phyloP scores from a whole-genome alignment of 768 basidiomycete species.

The Amanita subjunquillea region DNA sequence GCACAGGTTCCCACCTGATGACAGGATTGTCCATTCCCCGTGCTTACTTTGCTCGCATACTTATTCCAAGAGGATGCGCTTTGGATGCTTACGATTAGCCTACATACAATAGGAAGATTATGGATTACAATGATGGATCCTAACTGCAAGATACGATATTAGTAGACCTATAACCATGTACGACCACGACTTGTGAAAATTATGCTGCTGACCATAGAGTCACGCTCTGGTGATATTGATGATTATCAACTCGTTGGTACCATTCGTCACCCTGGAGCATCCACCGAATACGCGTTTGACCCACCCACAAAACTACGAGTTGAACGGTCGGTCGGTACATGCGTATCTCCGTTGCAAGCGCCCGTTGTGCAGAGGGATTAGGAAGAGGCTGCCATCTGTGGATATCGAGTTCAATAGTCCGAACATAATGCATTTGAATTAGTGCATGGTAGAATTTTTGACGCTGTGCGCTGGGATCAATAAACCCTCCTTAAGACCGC shows the following conservation, averaged over 20 bases:
- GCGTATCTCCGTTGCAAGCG: constrained; percentile 21
- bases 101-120: neutral
- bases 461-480: constrained; percentile 13
- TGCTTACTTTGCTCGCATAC: too few relatives aligned
- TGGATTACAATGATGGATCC: neutral
- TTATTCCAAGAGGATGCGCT: too few relatives aligned
- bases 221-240: neutral
- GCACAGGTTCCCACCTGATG: neutral
- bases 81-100: too few relatives aligned
- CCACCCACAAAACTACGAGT: constrained; percentile 21
- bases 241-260: constrained; percentile 2
- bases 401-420: constrained; percentile 24
- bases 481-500: neutral
- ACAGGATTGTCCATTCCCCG: too few relatives aligned
- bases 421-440: constrained; percentile 17
- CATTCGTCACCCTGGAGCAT: constrained; percentile 2
- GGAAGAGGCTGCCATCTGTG: constrained; percentile 18
- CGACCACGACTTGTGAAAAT: neutral
- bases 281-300: constrained; percentile 17
- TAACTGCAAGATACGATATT: neutral
- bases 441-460: constrained; percentile 17
- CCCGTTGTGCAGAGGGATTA: constrained; percentile 16
- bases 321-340: constrained; percentile 18
- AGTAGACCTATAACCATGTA: neutral
- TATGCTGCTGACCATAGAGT: constrained; percentile 1